Base-by-base conservation (phyloP, 805 yeast genomes). In the Osmozyma mogii region DNA sequence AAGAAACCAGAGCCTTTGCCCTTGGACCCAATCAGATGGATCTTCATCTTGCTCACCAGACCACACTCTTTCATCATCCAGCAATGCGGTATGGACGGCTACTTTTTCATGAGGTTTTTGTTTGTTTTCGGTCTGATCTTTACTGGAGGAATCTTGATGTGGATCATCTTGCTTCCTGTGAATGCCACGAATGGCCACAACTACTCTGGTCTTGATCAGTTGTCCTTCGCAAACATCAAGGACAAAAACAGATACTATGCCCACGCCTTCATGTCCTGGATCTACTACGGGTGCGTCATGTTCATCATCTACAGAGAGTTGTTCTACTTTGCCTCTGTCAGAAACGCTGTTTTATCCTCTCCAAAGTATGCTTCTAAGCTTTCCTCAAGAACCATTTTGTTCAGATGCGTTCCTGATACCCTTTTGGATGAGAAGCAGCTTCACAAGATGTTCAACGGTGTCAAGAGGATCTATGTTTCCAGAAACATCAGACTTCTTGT, bases 81-180 rank as follows among this genome's bases (percentile, higher is more conserved):
- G 41, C 94, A 89, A 46, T 80, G 92, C 13, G 97, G 96, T 11
- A 52, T 89, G n/a, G 97, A 89, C 51, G 96, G 96, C 4, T 89
- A 84, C 60, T 78, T 92, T 49, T 89, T 88, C 53, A 58, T 87
- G 37, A 68, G 98, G 41, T 92, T 82, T 49, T 54, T 92, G 17
- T 66, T 72, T 28, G 46, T 81, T 21, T 60, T 84, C 38, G 60
- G 72, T 9, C 36, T 61, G 5, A 49, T 75, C 23, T 72, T 77
- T 34, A 32, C 50, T 25, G 37, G 36, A 26, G 64, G 75, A 1
- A 58, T 75, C 25, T 43, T 75, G 17, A 59, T 75, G 5, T 75
- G 72, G 66, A 77, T 81, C 6, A 68, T 89, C 28, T 59, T 89
- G 31, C 65, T 92, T n/a, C 92, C 97, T 0, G 66, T 89, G 27